phyloP scores from a whole-genome alignment of 495 filamentous ascomycete species.

The Penicillium simplicissimum region DNA sequence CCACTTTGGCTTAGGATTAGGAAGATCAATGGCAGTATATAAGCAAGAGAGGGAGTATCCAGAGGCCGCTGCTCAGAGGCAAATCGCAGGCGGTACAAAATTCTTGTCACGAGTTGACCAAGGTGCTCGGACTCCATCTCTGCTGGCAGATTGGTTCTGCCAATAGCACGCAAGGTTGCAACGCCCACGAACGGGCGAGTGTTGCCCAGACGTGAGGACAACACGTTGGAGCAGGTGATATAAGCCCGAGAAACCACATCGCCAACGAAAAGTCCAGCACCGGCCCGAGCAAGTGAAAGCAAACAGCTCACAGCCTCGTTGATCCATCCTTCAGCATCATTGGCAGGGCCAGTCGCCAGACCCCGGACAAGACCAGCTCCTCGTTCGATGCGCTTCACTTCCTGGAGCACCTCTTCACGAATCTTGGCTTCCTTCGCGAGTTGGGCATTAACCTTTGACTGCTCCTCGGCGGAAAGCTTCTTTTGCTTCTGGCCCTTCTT shows the following conservation, averaged over 20 bases:
- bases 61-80: slow-evolving; percentile 89
- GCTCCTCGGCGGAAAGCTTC: slow-evolving; percentile 88
- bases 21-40: slow-evolving; percentile 80
- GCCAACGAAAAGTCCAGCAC: slow-evolving; percentile 77
- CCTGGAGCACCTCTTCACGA: slow-evolving; percentile 62
- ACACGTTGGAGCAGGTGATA: slow-evolving; percentile 69
- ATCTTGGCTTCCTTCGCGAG: slow-evolving; percentile 82
- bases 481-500: slow-evolving; percentile 89
- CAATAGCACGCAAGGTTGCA: slow-evolving; percentile 77
- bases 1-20: slow-evolving; percentile 75
- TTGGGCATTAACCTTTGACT: slow-evolving; percentile 86
- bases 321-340: slow-evolving; percentile 83
- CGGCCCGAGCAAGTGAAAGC: slow-evolving; percentile 70
- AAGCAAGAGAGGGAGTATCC: slow-evolving; percentile 80
- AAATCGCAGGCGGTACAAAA: slow-evolving; percentile 88
- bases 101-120: slow-evolving; percentile 81
- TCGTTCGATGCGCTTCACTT: slow-evolving; percentile 69
- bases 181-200: slow-evolving; percentile 81
- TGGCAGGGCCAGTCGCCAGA: slow-evolving; percentile 82
- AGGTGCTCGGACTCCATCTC: slow-evolving; percentile 76
- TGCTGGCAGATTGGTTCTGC: slow-evolving; percentile 66
- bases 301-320: slow-evolving; percentile 71
- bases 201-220: slow-evolving; percentile 72
- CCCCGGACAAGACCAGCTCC: slow-evolving; percentile 82
- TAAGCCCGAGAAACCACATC: slow-evolving; percentile 78